phyloP scores from a whole-genome alignment of 495 filamentous ascomycete species.

The Penicillium lividum region DNA sequence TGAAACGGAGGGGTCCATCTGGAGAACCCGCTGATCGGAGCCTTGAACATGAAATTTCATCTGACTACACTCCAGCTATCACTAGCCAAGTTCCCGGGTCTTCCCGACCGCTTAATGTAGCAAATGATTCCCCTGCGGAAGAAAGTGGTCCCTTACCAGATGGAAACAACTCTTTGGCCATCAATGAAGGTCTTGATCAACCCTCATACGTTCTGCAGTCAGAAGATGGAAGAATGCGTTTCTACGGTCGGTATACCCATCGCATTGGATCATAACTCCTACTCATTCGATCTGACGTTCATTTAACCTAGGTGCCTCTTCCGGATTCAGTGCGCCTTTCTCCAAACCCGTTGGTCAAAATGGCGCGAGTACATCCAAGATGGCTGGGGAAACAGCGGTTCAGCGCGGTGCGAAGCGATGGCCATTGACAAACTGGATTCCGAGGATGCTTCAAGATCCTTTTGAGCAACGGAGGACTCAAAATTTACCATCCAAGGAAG shows the following conservation, averaged over 20 bases:
- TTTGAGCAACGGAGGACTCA: conserved; percentile 16
- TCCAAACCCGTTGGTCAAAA: not conserved
- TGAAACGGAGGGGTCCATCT: not conserved
- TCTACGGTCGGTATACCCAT: conserved; percentile 15
- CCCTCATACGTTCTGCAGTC: not conserved
- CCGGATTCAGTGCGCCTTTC: conserved; percentile 9
- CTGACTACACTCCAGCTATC: not conserved
- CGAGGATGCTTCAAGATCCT: conserved; percentile 15
- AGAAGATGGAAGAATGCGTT: conserved; percentile 15
- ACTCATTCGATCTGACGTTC: not conserved
- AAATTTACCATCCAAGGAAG: conserved; percentile 11
- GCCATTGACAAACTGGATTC: conserved; percentile 18
- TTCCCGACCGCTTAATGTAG: no score
- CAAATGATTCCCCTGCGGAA: not conserved
- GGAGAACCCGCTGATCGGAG: not conserved
- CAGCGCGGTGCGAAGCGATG: conserved; percentile 6
- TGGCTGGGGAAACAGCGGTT: conserved; percentile 1
- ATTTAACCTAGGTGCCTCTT: conserved; percentile 17
- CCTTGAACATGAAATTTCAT: not conserved
- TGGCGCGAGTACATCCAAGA: not conserved
- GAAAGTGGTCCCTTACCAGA: not conserved
- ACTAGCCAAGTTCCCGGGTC: not conserved
- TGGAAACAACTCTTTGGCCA: not conserved
- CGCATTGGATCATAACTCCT: not conserved
- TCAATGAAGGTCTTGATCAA: not conserved